These are phyloP conservation scores for Crithidia mellificae DNA, from an alignment of 208 protist genomes.

Conservation along the genomic window DNA sequence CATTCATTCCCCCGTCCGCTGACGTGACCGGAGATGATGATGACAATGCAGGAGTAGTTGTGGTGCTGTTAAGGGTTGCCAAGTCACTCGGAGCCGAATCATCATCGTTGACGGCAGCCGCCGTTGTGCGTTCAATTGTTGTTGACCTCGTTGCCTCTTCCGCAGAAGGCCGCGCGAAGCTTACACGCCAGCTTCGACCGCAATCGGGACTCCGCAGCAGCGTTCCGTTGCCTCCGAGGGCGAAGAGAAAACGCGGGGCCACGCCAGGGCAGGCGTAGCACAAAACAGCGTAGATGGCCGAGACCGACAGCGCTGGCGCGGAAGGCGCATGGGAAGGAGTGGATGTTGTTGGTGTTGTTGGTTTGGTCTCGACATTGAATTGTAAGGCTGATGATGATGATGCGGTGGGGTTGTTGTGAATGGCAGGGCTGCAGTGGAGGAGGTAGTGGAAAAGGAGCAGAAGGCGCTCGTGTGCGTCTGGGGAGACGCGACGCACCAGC, in stretches of 20 bases:
- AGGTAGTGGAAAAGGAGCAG: constrained; percentile 35
- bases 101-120: too few relatives aligned
- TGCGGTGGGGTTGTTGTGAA: neutral
- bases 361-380: neutral
- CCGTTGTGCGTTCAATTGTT: neutral
- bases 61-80: too few relatives aligned
- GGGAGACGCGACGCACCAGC: constrained; percentile 45
- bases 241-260: constrained; percentile 65
- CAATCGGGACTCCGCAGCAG: constrained; percentile 71
- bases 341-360: neutral
- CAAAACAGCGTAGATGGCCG: constrained; percentile 30
- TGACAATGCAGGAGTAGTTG: too few relatives aligned
- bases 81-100: too few relatives aligned
- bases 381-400: neutral
- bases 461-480: constrained; percentile 28
- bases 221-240: constrained; percentile 45
- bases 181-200: constrained; percentile 53
- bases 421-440: neutral
- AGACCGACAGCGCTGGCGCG: too few relatives aligned
- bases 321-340: too few relatives aligned
- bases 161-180: constrained; percentile 22
- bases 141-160: neutral
- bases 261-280: constrained; percentile 35
- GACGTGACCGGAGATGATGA: too few relatives aligned
- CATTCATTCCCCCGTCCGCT: neutral